Base-by-base conservation (phyloP, 805 yeast genomes). In the Sungouiozyma ichnusensis region DNA sequence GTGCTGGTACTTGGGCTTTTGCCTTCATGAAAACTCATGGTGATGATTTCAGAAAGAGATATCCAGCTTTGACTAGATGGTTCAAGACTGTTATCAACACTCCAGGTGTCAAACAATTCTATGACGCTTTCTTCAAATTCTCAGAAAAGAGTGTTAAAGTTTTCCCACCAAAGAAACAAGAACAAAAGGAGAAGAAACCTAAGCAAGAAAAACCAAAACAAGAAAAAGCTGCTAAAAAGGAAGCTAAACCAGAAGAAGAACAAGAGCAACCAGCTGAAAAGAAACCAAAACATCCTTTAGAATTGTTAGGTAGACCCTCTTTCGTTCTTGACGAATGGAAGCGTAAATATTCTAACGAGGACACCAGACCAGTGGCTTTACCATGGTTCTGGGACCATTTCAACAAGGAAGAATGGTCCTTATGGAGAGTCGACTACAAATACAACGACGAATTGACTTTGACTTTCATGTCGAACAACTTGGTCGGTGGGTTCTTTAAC, bases 321-420 rank as follows among this genome's bases (percentile, higher is more conserved):
- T 70, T 73, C 55, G 69, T 79, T 55, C 59, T 92, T 51, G 96
- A 90, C 63, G 92, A 85, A 68, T 88, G 96, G 94, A 90, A 90
- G 79, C 82, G 96, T 73, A 70, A 71, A 52, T 90, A 92, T 82
- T 87, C 97, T 51, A 92, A 90, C 77, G 88, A 86, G 71, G 97
- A 92, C 60, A 90, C 97, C 64, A 85, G 97, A 72, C 81, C 78
- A 64, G 79, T 69, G 53, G 95, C 97, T 53, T 74, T 90, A 55
- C 97, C 97, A 65, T 92, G 90, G 88, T 90, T 92, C 88, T 92
- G 96, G 96, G 83, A 82, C 66, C 80, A 83, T 73, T 90, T 73
- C 76, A 81, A 90, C 72, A 79, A 92, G 51, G 73, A 78, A 51
- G 97, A 90, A 70, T 90, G 88, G 86, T 87, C 97, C 44, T 67